Base-by-base conservation (phyloP, 495 filamentous ascomycete species). In the Tuber borchii region DNA sequence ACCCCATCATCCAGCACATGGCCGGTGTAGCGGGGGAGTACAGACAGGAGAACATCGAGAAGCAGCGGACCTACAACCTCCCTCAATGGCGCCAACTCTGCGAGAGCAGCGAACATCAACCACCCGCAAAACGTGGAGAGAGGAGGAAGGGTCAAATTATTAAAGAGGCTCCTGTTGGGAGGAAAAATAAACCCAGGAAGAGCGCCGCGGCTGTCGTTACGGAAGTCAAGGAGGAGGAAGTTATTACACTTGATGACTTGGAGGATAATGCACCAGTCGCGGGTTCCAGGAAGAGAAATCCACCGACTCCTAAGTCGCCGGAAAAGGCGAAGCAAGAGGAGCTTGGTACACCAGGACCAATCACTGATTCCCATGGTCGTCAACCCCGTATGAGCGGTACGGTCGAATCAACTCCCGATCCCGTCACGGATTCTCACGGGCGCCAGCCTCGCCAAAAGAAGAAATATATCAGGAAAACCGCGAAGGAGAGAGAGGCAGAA, bases 1-100 rank as follows among this genome's bases (percentile, higher is more conserved):
- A 98, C 78, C 95, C 95, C 16, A 98, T 99, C 83, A 95, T 92
- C 82, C 95, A 99, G 82, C 95, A 99, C 79, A 98, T 98, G 83
- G 93, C 93, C 86, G 96, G 95, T 16, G 92, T 90, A 71, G 91
- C 94, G 80, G 95, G 96, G 42, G 95, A 91, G 45, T 99, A 97
- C 82, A 94, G 94, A 40, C 96, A 98, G 80, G 92, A 93, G 81
- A 99, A 99, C 81, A 93, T 98, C 45, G 91, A 97, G 82, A 94
- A 96, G 84, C 93, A 96, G 84, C 88, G 96, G 83, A 93, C 93
- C 39, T 99, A 98, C 85, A 99, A 97, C 82, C 87, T 99, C 12
- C 95, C 95, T 1, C 93, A 98, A 84, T 99, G 95, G 95, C 92
- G 93, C 77, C 89, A 90, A 61, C 86, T 98, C 51, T 96, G 93